Evolutionary conservation across 495 filamentous ascomycete genomes (phyloP).

Genomic region (Hyaloscypha finlandica): DNA sequence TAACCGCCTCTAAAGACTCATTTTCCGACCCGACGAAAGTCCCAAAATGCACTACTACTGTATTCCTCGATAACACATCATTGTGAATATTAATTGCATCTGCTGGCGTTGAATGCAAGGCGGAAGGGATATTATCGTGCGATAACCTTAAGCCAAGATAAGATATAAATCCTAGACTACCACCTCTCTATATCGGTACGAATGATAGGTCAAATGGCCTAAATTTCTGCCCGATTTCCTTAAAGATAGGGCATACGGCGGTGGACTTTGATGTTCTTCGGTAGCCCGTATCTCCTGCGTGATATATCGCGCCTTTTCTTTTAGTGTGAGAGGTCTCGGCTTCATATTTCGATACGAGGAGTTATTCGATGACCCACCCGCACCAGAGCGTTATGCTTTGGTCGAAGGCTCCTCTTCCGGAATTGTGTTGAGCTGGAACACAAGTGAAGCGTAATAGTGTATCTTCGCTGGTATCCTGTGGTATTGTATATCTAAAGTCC

Average conservation of each 20-base stretch:
- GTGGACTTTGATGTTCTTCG: slow-evolving; percentile 49
- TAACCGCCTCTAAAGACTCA: slow-evolving; percentile 23
- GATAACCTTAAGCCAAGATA: slow-evolving; percentile 19
- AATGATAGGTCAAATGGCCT: slow-evolving; percentile 91
- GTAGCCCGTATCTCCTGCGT: slow-evolving; percentile 27
- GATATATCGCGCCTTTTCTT: slow-evolving; percentile 23
- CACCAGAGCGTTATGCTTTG: slow-evolving; percentile 51
- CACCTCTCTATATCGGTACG: slow-evolving; percentile 82
- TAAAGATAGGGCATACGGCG: slow-evolving; percentile 84
- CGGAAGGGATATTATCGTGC: slow-evolving; percentile 66
- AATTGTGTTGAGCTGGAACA: slow-evolving; percentile 83
- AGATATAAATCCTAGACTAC: slow-evolving; percentile 25
- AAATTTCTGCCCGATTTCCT: slow-evolving; percentile 74
- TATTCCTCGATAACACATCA: slow-evolving; percentile 19
- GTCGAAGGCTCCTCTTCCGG: slow-evolving; percentile 67
- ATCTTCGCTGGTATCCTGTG: slow-evolving; percentile 27
- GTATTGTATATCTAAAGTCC: slow-evolving; percentile 39
- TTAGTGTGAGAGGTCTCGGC: slow-evolving; percentile 67
- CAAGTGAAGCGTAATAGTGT: slow-evolving; percentile 58
- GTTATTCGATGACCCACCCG: slow-evolving; percentile 48
- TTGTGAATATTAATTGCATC: slow-evolving; percentile 76
- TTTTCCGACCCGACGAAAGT: slow-evolving; percentile 26
- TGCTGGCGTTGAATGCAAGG: slow-evolving; percentile 82
- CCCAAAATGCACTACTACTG: slow-evolving; percentile 26
- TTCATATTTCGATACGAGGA: slow-evolving; percentile 43